These are phyloP conservation scores for Suhomyces sp. DNA, from an alignment of 805 yeast species.

Conservation along the genomic window DNA sequence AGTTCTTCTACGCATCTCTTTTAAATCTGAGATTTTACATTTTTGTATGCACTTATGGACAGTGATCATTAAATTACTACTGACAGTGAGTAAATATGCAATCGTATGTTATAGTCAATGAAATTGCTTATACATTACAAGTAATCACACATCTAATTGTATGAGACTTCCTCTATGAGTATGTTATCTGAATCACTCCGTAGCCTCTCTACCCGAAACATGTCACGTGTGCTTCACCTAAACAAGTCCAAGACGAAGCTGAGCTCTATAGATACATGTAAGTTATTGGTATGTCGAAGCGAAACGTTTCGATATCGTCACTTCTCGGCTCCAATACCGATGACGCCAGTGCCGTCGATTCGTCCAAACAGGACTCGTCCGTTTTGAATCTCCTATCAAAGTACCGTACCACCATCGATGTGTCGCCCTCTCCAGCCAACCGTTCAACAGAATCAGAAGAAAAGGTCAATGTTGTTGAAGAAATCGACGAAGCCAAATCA, in stretches of 20 bases:
- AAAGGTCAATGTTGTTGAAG: constrained; percentile 6
- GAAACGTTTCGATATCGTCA: constrained; percentile 35
- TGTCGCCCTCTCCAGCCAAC: constrained; percentile 8
- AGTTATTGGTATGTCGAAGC: constrained; percentile 15
- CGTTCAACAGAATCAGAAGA: background rate
- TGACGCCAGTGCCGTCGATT: constrained; percentile 4
- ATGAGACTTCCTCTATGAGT: no score
- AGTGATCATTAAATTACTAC: no score
- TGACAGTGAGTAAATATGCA: no score
- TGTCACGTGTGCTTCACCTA: no score
- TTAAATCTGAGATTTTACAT: no score
- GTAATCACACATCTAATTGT: no score
- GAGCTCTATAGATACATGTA: background rate
- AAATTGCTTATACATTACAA: no score
- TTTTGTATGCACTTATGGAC: no score
- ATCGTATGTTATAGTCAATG: no score
- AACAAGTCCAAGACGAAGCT: background rate
- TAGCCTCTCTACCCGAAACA: no score
- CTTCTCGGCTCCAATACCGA: constrained; percentile 20
- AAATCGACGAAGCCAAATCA: constrained; percentile 3
- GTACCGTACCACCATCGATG: constrained; percentile 30
- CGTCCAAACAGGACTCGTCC: constrained; percentile 7
- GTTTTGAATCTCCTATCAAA: constrained; percentile 24
- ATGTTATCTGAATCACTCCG: no score
- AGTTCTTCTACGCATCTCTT: no score